Evolutionary conservation across 352 stramenopile species (phyloP).

Genomic region (Globisporangium splendens): DNA sequence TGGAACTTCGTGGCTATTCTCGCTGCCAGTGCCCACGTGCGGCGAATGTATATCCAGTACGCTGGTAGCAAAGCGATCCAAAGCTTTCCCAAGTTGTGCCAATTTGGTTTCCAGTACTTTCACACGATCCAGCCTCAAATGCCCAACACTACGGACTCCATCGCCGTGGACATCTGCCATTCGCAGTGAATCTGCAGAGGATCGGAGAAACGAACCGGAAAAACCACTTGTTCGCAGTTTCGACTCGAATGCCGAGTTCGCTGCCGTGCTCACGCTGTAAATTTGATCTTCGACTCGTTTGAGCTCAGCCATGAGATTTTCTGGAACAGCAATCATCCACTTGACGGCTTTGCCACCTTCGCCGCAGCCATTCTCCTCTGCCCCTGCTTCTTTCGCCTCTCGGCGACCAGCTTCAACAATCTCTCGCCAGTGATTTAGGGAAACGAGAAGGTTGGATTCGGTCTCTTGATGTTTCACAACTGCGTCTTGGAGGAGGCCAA

Average conservation of each 20-base stretch:
- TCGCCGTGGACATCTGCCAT: constrained; percentile 17
- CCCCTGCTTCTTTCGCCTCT: constrained; percentile 39
- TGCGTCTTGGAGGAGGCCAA: constrained; percentile 40
- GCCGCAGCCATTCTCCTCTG: constrained; percentile 20
- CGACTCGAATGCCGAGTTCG: constrained; percentile 21
- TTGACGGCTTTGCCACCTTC: constrained; percentile 18
- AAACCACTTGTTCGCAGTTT: constrained; percentile 31
- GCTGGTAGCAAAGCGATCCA: not conserved
- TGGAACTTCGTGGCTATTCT: constrained; percentile 4
- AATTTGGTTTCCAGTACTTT: constrained; percentile 11
- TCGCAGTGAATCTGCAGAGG: constrained; percentile 9
- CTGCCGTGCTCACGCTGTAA: constrained; percentile 10
- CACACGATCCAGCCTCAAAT: constrained; percentile 12
- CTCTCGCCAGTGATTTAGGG: constrained; percentile 33
- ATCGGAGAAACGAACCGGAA: constrained; percentile 22
- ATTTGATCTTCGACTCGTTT: constrained; percentile 31
- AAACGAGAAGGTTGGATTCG: constrained; percentile 31
- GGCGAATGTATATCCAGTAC: not conserved
- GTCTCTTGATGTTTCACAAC: constrained; percentile 27
- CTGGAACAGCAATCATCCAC: constrained; percentile 41
- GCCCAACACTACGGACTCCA: not conserved
- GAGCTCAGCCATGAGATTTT: constrained; percentile 31
- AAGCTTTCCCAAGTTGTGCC: not conserved
- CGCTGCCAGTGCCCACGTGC: not conserved
- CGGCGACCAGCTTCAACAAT: constrained; percentile 38